These are phyloP conservation scores for Podila horticola DNA, from an alignment of 192 early-diverging fungal species.

Conservation along the genomic window DNA sequence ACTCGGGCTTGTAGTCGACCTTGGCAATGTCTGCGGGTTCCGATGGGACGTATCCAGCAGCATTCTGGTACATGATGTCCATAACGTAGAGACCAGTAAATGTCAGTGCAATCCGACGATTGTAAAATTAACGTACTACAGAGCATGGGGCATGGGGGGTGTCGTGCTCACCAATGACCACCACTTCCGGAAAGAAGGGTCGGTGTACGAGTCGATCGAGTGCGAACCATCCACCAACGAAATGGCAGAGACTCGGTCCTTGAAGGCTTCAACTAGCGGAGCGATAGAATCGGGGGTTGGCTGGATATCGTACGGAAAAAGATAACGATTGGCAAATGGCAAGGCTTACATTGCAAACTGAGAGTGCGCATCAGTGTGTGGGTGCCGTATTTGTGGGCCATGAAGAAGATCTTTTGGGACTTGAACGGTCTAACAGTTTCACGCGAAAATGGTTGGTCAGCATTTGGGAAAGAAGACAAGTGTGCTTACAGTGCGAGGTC, in stretches of 20 bases:
- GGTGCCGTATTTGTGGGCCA: conserved; percentile 43
- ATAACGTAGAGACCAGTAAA: too few species aligned
- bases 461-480: neutral
- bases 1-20: conserved; percentile 4
- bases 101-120: too few species aligned
- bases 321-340: neutral
- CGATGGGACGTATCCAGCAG: conserved; percentile 17
- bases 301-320: neutral
- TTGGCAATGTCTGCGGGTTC: conserved; percentile 13
- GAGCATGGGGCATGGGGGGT: neutral
- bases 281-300: neutral
- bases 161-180: conserved; percentile 30
- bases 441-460: neutral
- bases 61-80: conserved; percentile 14
- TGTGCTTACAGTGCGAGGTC: neutral
- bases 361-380: conserved; percentile 29
- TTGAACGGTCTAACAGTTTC: neutral
- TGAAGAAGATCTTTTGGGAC: conserved; percentile 26
- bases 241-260: conserved; percentile 33
- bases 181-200: conserved; percentile 26
- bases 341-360: conserved; percentile 28
- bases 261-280: conserved; percentile 25
- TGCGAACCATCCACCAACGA: conserved; percentile 21
- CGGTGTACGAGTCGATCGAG: conserved; percentile 14
- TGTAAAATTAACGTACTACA: too few species aligned